phyloP scores from a whole-genome alignment of 441 rosid genomes.

The Adansonia grandidieri region DNA sequence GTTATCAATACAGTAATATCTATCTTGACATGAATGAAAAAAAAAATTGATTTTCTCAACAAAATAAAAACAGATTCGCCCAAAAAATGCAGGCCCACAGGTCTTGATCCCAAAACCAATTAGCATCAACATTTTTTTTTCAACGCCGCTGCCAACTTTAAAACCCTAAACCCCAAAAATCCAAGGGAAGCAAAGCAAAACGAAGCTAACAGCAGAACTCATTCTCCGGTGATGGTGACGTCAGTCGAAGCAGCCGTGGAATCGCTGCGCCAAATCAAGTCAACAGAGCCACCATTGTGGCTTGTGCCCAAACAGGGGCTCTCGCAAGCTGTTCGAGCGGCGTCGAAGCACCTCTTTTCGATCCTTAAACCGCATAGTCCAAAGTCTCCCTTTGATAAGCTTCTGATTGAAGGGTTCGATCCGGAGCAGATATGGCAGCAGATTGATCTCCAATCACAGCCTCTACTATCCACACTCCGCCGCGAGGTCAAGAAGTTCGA shows the following conservation, averaged over 20 bases:
- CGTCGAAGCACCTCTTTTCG: slow-evolving; percentile 64
- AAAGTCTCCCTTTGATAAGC: slow-evolving; percentile 72
- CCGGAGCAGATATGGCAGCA: slow-evolving; percentile 98
- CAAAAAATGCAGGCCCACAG: too few species aligned
- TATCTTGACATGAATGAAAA: too few species aligned
- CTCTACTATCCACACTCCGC: slow-evolving; percentile 54
- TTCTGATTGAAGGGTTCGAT: slow-evolving; percentile 75
- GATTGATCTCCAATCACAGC: slow-evolving; percentile 76
- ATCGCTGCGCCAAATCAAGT: slow-evolving; percentile 50
- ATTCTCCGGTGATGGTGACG: slow-evolving; percentile 36
- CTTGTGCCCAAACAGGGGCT: slow-evolving; percentile 59
- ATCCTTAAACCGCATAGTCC: slow-evolving; percentile 54
- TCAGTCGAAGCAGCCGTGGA: slow-evolving; percentile 42
- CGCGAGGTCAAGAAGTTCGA: slow-evolving; percentile 60
- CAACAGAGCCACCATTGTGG: slow-evolving; percentile 70
- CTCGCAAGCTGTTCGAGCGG: slow-evolving; percentile 54
- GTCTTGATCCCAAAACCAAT: too few species aligned
- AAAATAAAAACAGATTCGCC: too few species aligned
- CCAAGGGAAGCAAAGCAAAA: not conserved
- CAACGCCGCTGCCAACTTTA: not conserved
- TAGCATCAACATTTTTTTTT: too few species aligned
- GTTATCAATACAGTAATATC: too few species aligned
- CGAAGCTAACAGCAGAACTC: not conserved
- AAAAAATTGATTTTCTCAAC: too few species aligned
- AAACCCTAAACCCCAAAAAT: not conserved